phyloP scores from a whole-genome alignment of 306 rosid genomes.

The Vachellia pachyceras region DNA sequence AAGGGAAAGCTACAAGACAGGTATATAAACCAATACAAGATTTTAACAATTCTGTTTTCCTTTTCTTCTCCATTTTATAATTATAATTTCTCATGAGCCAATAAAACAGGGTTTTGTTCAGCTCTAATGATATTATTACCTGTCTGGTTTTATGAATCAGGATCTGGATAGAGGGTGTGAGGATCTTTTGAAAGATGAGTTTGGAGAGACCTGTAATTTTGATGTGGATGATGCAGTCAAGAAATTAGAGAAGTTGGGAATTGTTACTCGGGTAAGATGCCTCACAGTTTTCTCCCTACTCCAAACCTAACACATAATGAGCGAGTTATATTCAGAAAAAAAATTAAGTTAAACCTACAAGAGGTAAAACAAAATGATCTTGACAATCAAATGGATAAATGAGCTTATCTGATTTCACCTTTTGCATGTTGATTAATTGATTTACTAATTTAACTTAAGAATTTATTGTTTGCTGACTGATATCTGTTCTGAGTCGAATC shows the following conservation, averaged over 20 bases:
- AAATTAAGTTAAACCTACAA: not conserved
- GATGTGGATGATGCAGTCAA: slow-evolving; percentile 94
- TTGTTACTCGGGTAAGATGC: slow-evolving; percentile 80
- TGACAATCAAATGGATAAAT: not conserved
- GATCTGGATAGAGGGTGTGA: slow-evolving; percentile 92
- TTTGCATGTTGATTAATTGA: not conserved
- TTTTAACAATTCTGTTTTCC: slow-evolving; percentile 33
- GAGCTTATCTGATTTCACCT: not conserved
- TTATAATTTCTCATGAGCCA: not conserved
- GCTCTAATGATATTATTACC: slow-evolving; percentile 24
- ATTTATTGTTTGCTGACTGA: not conserved
- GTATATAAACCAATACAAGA: slow-evolving; percentile 41
- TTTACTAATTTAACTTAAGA: not conserved
- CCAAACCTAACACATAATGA: not conserved
- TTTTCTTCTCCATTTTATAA: slow-evolving; percentile 17
- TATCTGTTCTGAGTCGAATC: slow-evolving; percentile 20
- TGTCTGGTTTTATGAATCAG: slow-evolving; percentile 44
- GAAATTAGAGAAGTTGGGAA: slow-evolving; percentile 87
- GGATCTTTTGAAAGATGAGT: slow-evolving; percentile 87
- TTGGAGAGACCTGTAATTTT: slow-evolving; percentile 71
- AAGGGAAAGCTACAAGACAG: slow-evolving; percentile 84
- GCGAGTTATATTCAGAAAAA: not conserved
- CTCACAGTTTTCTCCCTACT: slow-evolving; percentile 12
- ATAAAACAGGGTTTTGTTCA: slow-evolving; percentile 3
- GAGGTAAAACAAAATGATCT: not conserved